A percentile compares a stretch with the other conserved stretches of the same genome.
Evolutionary conservation across 2,329 filamentous ascomycete species (phyloP).

Genomic region (Geoglossum cookeanum): DNA sequence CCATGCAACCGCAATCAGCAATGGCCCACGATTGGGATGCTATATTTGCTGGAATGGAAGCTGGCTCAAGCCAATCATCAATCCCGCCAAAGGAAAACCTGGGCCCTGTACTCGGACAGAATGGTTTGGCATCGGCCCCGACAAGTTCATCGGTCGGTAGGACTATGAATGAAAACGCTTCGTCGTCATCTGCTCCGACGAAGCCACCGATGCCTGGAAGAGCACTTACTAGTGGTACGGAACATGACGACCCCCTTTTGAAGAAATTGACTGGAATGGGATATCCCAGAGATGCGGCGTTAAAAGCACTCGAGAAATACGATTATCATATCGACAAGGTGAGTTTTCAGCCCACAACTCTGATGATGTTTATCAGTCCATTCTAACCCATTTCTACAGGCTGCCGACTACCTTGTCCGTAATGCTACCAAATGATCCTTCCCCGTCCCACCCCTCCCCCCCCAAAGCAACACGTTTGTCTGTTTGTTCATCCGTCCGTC

Average conservation of each 20-base stretch:
- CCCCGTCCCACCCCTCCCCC: neutral
- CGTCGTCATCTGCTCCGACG: constrained; percentile 7
- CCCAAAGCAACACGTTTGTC: neutral
- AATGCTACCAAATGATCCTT: neutral
- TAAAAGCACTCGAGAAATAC: constrained; percentile 75
- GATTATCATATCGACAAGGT: constrained; percentile 95
- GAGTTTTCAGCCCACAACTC: constrained; percentile 17
- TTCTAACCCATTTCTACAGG: neutral
- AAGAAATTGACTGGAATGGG: constrained; percentile 85
- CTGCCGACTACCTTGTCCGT: constrained; percentile 2
- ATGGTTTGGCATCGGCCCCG: constrained; percentile 11
- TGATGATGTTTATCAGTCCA: neutral
- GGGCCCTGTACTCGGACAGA: neutral
- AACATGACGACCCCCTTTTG: constrained; percentile 78
- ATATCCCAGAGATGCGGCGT: constrained; percentile 52
- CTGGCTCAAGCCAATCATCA: neutral
- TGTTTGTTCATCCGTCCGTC: neutral
- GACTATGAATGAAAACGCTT: constrained; percentile 3
- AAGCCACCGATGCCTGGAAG: constrained; percentile 35
- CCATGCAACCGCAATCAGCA: constrained; percentile 20
- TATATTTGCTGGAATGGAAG: constrained; percentile 62
- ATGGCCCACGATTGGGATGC: constrained; percentile 75
- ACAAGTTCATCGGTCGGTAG: neutral
- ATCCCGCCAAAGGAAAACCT: constrained; percentile 15
- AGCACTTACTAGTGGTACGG: constrained; percentile 51